phyloP scores from a whole-genome alignment of 2,329 filamentous ascomycete genomes.

The Aspergillus glaucus region DNA sequence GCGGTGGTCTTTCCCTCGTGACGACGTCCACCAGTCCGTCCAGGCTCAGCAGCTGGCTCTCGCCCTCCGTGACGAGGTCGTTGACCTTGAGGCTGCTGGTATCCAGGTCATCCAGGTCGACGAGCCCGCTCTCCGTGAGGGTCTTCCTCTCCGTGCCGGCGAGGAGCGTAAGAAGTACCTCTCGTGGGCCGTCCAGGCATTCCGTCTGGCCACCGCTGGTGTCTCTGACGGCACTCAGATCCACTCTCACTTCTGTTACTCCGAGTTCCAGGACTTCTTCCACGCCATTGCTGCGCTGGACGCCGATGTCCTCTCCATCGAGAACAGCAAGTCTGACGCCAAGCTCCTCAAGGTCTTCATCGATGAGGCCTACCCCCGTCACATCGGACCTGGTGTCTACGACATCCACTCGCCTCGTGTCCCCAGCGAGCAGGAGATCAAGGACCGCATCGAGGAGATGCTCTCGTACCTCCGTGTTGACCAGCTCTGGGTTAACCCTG shows the following conservation, averaged over 20 bases:
- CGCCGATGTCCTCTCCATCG: conserved; percentile 95
- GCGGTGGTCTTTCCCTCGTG: conserved; percentile 99
- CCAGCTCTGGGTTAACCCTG: conserved; percentile 99
- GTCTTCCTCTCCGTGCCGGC: conserved; percentile 90
- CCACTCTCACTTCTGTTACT: conserved; percentile 99
- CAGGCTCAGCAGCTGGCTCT: conserved; percentile 98
- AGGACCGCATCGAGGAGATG: conserved; percentile 97
- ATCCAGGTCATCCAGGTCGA: conserved; percentile 99
- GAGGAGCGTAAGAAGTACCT: conserved; percentile 96
- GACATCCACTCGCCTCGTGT: conserved; percentile 99
- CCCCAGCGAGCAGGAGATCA: conserved; percentile 95
- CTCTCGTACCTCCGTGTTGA: conserved; percentile 93
- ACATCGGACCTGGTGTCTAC: conserved; percentile 99
- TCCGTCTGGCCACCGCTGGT: conserved; percentile 90
- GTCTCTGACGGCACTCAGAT: conserved; percentile 96
- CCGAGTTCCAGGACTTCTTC: conserved; percentile 99
- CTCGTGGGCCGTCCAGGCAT: conserved; percentile 93
- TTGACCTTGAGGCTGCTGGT: conserved; percentile 95
- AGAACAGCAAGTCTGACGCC: conserved; percentile 99
- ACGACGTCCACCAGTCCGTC: conserved; percentile 97
- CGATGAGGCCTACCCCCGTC: conserved; percentile 91
- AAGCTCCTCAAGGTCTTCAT: conserved; percentile 99
- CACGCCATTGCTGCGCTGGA: conserved; percentile 97
- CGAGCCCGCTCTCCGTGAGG: conserved; percentile 97
- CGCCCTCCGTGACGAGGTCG: conserved; percentile 94